These are phyloP conservation scores for Pinus taeda DNA, from an alignment of 75 land plant genomes.

Conservation along the genomic window DNA sequence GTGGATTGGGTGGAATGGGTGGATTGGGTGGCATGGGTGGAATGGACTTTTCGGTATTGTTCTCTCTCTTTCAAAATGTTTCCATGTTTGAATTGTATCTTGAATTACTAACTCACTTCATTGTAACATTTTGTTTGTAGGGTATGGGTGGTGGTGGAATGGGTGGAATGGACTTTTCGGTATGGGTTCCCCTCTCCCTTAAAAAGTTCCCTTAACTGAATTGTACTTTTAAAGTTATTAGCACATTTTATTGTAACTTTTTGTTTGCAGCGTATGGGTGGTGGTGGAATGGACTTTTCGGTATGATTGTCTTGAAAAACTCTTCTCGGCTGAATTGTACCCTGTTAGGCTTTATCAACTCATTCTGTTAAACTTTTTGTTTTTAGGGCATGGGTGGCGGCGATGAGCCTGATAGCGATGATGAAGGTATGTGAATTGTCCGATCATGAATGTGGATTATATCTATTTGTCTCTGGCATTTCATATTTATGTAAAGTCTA, in stretches of 20 bases:
- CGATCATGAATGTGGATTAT: background rate
- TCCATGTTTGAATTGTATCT: background rate
- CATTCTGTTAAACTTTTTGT: background rate
- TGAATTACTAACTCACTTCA: background rate
- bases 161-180: constrained; percentile 86
- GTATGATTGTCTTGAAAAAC: constrained; percentile 25
- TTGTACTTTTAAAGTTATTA: background rate
- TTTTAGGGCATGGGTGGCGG: constrained; percentile 46
- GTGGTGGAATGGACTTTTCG: constrained; percentile 46
- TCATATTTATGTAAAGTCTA: too few species aligned
- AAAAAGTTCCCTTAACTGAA: background rate
- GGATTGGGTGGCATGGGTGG: background rate
- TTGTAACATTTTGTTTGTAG: constrained; percentile 16
- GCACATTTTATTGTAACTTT: background rate
- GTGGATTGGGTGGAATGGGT: background rate
- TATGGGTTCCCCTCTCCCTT: constrained; percentile 18
- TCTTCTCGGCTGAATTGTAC: background rate
- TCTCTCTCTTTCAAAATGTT: background rate
- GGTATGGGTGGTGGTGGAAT: constrained; percentile 40
- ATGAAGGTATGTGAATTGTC: constrained; percentile 30
- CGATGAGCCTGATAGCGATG: constrained; percentile 32
- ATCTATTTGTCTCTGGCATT: background rate
- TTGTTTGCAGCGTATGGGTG: constrained; percentile 44
- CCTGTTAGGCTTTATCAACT: background rate
- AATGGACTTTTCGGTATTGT: constrained; percentile 76